These are phyloP conservation scores for Leccinellum luteum DNA, from an alignment of 768 basidiomycete genomes.

Conservation along the genomic window DNA sequence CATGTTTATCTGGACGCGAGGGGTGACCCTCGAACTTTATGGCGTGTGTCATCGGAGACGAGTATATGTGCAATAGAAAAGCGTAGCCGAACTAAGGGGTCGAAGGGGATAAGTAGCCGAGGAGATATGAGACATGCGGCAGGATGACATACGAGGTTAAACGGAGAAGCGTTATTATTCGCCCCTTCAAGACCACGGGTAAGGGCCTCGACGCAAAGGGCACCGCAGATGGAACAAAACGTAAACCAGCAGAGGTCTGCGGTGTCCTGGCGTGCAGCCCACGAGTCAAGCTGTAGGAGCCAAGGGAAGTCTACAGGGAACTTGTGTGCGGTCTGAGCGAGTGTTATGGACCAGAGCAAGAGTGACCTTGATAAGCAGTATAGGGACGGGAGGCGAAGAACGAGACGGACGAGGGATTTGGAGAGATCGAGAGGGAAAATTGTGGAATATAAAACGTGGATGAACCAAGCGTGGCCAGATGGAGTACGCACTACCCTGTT, in stretches of 20 bases:
- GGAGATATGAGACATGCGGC: conserved; percentile 1
- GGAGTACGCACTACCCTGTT: conserved; percentile 23
- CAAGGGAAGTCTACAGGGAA: conserved; percentile 35
- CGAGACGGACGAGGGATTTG: conserved; percentile 49
- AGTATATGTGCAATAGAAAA: conserved; percentile 72
- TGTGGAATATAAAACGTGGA: conserved; percentile 31
- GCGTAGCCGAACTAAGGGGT: conserved; percentile 65
- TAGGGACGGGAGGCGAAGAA: conserved; percentile 61
- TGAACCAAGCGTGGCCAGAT: conserved; percentile 22
- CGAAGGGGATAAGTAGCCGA: not conserved
- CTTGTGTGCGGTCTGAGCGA: conserved; percentile 53
- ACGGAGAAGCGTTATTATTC: conserved; percentile 55
- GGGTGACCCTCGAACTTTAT: conserved; percentile 42
- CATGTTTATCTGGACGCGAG: conserved; percentile 70
- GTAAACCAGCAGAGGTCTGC: conserved; percentile 70
- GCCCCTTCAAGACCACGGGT: conserved; percentile 67
- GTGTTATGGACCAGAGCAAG: conserved; percentile 53
- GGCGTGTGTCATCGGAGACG: conserved; percentile 58
- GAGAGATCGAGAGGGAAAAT: conserved; percentile 66
- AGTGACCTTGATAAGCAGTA: conserved; percentile 59
- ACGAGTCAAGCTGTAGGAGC: conserved; percentile 39
- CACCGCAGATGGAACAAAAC: conserved; percentile 63
- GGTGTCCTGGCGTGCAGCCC: conserved; percentile 53
- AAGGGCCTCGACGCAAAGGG: conserved; percentile 63
- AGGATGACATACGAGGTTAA: conserved; percentile 61